Percentiles rank a stretch among this genome's conserved stretches.
Evolutionary conservation across 495 filamentous ascomycete genomes (phyloP).

Genomic region (Chaetomium cochliodes): DNA sequence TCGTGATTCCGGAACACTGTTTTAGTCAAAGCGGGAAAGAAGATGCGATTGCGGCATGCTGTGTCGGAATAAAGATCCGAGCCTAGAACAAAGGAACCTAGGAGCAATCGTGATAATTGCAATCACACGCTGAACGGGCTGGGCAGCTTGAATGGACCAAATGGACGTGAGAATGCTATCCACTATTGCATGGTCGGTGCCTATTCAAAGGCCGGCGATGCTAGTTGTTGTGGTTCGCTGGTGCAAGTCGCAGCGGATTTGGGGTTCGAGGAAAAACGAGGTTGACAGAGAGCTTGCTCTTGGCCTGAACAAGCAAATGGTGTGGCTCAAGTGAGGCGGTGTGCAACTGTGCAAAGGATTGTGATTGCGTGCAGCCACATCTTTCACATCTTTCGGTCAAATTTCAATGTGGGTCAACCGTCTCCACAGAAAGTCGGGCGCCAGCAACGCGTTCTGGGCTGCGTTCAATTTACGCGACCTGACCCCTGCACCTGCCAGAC

Average conservation of each 20-base stretch:
- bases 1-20: conserved; percentile 3
- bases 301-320: not conserved
- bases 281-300: not conserved
- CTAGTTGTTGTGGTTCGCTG: conserved; percentile 3
- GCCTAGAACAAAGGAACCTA: conserved; percentile 14
- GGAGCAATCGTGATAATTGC: not conserved
- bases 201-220: conserved; percentile 7
- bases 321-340: conserved; percentile 8
- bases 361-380: not conserved
- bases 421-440: conserved; percentile 7
- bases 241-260: not conserved
- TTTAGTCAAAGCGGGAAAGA: conserved; percentile 2
- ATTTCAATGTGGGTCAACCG: conserved; percentile 9
- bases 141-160: no score
- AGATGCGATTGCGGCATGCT: conserved; percentile 19
- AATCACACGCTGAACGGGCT: not conserved
- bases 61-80: not conserved
- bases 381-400: not conserved
- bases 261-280: conserved; percentile 7
- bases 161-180: conserved; percentile 7
- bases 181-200: conserved; percentile 11
- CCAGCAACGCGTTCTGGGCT: conserved; percentile 21
- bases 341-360: not conserved
- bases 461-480: conserved; percentile 33
- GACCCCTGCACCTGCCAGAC: conserved; percentile 7